Evolutionary conservation across 2,329 filamentous ascomycete species (phyloP).

Genomic region (Fusarium brevicatenulatum): DNA sequence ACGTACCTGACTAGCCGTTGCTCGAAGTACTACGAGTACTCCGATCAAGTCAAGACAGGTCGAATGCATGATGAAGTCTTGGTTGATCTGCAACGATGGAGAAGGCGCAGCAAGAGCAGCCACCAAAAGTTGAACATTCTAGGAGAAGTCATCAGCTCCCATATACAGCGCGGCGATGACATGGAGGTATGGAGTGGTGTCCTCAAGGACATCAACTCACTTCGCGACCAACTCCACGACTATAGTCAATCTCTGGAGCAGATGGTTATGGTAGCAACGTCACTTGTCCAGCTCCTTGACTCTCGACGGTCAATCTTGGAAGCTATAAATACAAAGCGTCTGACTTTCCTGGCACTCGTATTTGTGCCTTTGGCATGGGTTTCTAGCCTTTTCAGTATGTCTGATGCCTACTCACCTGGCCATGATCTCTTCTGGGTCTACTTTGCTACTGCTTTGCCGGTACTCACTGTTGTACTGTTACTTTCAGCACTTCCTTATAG

Average conservation of each 20-base stretch:
- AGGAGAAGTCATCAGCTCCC: rapidly evolving
- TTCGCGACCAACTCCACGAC: not conserved
- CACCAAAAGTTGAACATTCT: rapidly evolving
- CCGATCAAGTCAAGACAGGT: rapidly evolving
- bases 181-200: rapidly evolving
- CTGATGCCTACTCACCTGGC: rapidly evolving
- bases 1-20: rapidly evolving
- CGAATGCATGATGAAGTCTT: not conserved
- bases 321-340: not conserved
- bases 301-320: not conserved
- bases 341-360: rapidly evolving
- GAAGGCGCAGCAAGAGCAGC: rapidly evolving
- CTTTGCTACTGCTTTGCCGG: not conserved
- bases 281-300: not conserved
- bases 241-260: not conserved
- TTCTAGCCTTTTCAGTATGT: not conserved
- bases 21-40: rapidly evolving
- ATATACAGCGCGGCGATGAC: rapidly evolving
- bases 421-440: not conserved
- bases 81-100: not conserved
- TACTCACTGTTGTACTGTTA: not conserved
- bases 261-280: not conserved
- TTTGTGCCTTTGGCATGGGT: not conserved
- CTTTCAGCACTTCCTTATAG: not conserved
- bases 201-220: rapidly evolving